Evolutionary conservation across 164 flowering plant species (phyloP).

Genomic region (Protea cynaroides): DNA sequence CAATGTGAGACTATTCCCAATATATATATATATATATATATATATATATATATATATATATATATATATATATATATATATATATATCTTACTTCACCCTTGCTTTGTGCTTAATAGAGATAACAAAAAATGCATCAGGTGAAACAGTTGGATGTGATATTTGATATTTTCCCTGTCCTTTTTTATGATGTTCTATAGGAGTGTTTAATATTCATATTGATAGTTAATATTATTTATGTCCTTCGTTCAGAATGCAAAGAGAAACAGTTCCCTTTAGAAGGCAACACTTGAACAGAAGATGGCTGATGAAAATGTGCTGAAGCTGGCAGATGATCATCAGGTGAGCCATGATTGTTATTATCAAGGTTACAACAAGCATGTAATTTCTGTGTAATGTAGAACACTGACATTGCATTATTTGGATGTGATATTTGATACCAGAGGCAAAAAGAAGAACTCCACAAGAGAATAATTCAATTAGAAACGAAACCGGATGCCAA

Average conservation of each 20-base stretch:
- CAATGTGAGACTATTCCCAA: too few species aligned
- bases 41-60: too few species aligned
- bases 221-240: neutral
- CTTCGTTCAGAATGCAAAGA: conserved; percentile 42
- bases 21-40: too few species aligned
- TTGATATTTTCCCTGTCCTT: too few species aligned
- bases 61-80: too few species aligned
- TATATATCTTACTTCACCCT: neutral
- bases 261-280: conserved; percentile 25
- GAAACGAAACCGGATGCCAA: conserved; percentile 60
- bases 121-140: conserved; percentile 39
- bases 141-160: too few species aligned
- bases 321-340: conserved; percentile 64
- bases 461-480: conserved; percentile 38
- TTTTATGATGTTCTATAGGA: neutral
- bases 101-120: conserved; percentile 33
- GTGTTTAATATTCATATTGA: too few species aligned
- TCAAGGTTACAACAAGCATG: neutral
- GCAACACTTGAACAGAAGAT: conserved; percentile 61
- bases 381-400: neutral
- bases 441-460: conserved; percentile 58
- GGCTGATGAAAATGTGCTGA: conserved; percentile 55
- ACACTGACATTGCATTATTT: neutral
- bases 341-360: conserved; percentile 14
- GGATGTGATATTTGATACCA: conserved; percentile 23